phyloP scores from a whole-genome alignment of 2,329 filamentous ascomycete genomes.

The Hansfordia pulvinata region DNA sequence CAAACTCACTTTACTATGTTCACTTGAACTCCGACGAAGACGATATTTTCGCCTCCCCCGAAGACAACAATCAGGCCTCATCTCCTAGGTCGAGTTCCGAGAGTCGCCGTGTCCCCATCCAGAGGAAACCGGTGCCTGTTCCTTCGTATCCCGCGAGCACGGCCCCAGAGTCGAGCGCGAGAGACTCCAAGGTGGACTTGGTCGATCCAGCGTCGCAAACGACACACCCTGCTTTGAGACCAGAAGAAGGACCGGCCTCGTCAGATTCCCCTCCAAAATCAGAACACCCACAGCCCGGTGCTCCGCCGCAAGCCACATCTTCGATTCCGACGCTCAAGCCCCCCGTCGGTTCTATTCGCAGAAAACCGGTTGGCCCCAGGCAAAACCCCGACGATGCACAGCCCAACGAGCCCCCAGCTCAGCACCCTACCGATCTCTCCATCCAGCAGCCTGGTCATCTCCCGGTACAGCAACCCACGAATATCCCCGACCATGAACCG shows the following conservation, averaged over 20 bases:
- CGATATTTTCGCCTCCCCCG: slow-evolving; percentile 19
- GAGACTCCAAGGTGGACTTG: background rate
- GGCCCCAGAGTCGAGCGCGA: slow-evolving; percentile 7
- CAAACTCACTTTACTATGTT: slow-evolving; percentile 80
- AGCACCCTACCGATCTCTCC: too few species aligned
- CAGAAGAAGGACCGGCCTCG: slow-evolving; percentile 7
- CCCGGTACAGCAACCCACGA: too few species aligned
- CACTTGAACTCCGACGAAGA: slow-evolving; percentile 60
- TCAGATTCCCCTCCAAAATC: slow-evolving; percentile 3
- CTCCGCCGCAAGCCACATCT: slow-evolving; percentile 5
- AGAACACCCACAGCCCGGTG: slow-evolving; percentile 1
- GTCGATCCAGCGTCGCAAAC: slow-evolving; percentile 6
- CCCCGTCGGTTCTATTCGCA: too few species aligned
- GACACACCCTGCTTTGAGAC: background rate
- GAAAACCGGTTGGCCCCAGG: background rate
- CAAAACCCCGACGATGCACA: background rate
- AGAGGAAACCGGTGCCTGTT: slow-evolving; percentile 40
- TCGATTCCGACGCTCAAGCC: too few species aligned
- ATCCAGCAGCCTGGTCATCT: too few species aligned
- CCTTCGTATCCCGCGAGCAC: too few species aligned
- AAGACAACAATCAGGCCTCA: slow-evolving; percentile 13
- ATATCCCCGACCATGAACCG: background rate
- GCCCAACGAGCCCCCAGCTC: background rate
- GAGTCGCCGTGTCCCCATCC: slow-evolving; percentile 27
- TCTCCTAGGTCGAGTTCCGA: slow-evolving; percentile 29